Percentiles rank a stretch among this genome's conserved stretches.
These are phyloP conservation scores for Platanthera zijinensis DNA, from an alignment of 106 monocot species.

Conservation along the genomic window DNA sequence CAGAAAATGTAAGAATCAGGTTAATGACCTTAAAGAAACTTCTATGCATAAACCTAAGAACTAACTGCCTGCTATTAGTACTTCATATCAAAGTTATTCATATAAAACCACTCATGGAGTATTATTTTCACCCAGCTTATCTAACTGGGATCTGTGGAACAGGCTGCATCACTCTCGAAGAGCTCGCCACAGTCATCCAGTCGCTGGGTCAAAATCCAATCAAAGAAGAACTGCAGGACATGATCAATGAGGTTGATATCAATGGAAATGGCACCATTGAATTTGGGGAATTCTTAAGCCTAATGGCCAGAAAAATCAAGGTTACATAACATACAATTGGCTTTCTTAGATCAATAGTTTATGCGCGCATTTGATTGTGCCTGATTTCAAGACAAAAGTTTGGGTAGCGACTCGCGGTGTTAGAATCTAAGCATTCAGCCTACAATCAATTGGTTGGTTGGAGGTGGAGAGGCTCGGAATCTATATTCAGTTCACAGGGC, in stretches of 20 bases:
- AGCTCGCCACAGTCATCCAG: constrained; percentile 33
- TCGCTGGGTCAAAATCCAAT: constrained; percentile 39
- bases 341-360: neutral
- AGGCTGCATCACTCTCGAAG: constrained; percentile 44
- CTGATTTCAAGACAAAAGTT: too few species aligned
- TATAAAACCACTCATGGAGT: neutral
- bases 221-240: constrained; percentile 27
- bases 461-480: too few species aligned
- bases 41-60: neutral
- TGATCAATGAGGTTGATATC: constrained; percentile 40
- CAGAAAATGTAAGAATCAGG: too few species aligned
- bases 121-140: neutral
- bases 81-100: neutral
- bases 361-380: too few species aligned
- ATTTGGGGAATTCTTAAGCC: constrained; percentile 35
- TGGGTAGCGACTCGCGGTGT: too few species aligned
- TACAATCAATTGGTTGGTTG: too few species aligned
- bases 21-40: too few species aligned
- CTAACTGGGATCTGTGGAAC: neutral
- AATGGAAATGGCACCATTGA: constrained; percentile 45
- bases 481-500: too few species aligned
- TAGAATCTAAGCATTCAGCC: too few species aligned
- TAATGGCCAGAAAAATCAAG: constrained; percentile 32
- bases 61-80: neutral
- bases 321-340: neutral